phyloP scores from a whole-genome alignment of 164 flowering plant species.

The Vitis labrusca region DNA sequence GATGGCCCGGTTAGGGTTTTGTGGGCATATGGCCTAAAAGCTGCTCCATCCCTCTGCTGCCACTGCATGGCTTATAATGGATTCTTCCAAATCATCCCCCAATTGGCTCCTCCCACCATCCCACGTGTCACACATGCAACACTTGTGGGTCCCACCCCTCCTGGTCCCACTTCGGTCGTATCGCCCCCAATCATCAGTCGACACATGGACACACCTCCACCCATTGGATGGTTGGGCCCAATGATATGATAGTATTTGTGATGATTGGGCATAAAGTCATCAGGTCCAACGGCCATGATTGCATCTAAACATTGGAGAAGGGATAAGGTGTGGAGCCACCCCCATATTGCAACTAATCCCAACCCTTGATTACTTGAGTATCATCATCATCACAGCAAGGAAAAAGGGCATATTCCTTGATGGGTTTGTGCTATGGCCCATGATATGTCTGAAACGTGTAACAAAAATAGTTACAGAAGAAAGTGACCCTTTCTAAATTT shows the following conservation, averaged over 20 bases:
- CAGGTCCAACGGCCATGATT: too few species aligned
- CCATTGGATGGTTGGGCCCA: too few species aligned
- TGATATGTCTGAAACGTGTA: neutral
- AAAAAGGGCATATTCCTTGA: too few species aligned
- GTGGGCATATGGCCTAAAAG: slow-evolving; percentile 21
- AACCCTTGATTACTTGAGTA: neutral
- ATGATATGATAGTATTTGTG: too few species aligned
- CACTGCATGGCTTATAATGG: slow-evolving; percentile 23
- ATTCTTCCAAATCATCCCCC: neutral
- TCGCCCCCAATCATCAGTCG: neutral
- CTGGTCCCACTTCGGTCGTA: slow-evolving; percentile 16
- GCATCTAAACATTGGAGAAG: too few species aligned
- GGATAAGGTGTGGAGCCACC: too few species aligned
- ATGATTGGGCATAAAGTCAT: too few species aligned
- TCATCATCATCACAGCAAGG: too few species aligned
- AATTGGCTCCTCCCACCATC: neutral
- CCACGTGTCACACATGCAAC: slow-evolving; percentile 23
- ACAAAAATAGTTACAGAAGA: neutral
- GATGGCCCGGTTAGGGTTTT: slow-evolving; percentile 30
- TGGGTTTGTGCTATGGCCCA: neutral
- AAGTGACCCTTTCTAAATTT: neutral
- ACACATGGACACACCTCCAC: too few species aligned
- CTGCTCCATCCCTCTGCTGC: slow-evolving; percentile 13
- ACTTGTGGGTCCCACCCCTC: slow-evolving; percentile 4
- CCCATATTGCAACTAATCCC: too few species aligned